Base-by-base conservation (phyloP, 441 rosid genomes). In the Erodium trifolium region DNA sequence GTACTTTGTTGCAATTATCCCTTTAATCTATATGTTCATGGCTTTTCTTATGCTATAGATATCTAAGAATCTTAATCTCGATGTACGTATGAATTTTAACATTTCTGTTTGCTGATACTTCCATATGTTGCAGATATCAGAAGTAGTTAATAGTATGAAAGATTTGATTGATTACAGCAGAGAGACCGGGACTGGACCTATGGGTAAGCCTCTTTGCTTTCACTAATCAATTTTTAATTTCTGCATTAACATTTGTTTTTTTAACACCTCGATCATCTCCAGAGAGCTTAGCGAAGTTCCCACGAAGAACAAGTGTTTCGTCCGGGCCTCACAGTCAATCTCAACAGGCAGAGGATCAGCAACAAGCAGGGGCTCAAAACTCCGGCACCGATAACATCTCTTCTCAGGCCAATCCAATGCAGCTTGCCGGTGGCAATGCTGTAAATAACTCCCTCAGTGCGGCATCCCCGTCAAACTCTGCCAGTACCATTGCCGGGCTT, bases 81-180 rank as follows among this genome's bases (percentile, higher is more conserved):
- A 34, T 34, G 37, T 5, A 34, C 5, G 3, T 34, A 34, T 34
- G 37, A 1, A 34, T 34, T 0, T 34, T 2, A 34, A 34, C 10
- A 17, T 23, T 60, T 60, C 34, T 18, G n/a, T 68, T 4, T 65
- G 34, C 5, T 23, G 41, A 6, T 55, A 41, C 14, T 67, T 64
- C 34, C 71, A 59, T 67, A 51, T 76, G 49, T 75, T 79, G 83
- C 90, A 95, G 99, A 95, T 95, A 82, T 92, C 99, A 60, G 99
- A 95, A 83, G 98, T 95, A 73, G 98, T 92, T 69, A 92, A 95
- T 76, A 90, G 97, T 70, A 95, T 95, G 99, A 95, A 95, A 76
- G 99, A 95, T 81, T 83, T 95, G 84, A 95, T 95, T 81, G 99
- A 92, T 82, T 90, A 87, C 78, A 92, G 98, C 80, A 83, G 88